Percentiles rank a stretch among this genome's conserved stretches.
phyloP scores from a whole-genome alignment of 2,329 filamentous ascomycete species.

The Lasiodiplodia theobromae region DNA sequence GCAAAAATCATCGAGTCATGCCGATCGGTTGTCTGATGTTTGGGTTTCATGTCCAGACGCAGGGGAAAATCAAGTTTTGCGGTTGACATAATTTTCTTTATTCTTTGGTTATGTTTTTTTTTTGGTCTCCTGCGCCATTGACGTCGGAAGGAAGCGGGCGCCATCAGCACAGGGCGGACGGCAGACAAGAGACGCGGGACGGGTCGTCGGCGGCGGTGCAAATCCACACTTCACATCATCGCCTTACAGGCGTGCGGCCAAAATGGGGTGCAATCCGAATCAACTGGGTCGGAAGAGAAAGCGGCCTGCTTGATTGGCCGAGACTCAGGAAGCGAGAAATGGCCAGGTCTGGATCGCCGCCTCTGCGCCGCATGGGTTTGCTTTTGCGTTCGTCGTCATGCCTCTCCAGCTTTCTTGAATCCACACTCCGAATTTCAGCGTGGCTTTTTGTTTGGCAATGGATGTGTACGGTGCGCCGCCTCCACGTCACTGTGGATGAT shows the following conservation, averaged over 20 bases:
- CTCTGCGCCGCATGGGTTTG: neutral
- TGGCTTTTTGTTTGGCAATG: neutral
- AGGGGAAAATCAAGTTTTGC: neutral
- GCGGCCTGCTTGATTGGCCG: constrained; percentile 13
- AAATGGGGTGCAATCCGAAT: neutral
- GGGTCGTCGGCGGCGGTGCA: too few species aligned
- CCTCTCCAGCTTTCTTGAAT: neutral
- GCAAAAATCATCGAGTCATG: neutral
- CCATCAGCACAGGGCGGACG: neutral
- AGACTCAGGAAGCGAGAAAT: constrained; percentile 14
- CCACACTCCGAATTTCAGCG: neutral
- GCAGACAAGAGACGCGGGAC: neutral
- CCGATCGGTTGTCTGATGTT: neutral
- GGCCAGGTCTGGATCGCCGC: constrained; percentile 11
- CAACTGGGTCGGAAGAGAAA: neutral
- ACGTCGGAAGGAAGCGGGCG: neutral
- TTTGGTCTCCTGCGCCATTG: neutral
- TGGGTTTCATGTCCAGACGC: neutral
- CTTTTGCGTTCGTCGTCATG: neutral
- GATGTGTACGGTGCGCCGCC: neutral
- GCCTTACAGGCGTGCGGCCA: neutral
- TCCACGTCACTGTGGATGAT: neutral
- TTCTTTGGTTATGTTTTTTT: neutral
- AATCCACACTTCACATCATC: neutral
- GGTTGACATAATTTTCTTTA: neutral